Evolutionary conservation across 352 stramenopile genomes (phyloP), one percentile per base, ranked within the genome.

Genomic region (Phytophthora uliginosa): DNA sequence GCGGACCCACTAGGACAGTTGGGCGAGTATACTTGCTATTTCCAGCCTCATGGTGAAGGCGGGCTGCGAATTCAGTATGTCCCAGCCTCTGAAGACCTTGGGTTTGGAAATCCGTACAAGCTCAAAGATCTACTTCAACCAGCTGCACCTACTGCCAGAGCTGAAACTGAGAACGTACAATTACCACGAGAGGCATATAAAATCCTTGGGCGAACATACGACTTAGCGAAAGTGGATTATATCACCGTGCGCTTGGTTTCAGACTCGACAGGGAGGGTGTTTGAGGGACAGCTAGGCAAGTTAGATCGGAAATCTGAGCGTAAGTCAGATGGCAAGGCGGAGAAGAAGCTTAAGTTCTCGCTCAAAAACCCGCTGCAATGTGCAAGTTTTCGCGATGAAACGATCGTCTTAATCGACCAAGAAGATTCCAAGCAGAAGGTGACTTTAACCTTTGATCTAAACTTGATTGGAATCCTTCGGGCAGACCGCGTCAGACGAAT

Each of bases 121-220:
- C 66, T 93, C 1, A 68, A 63, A 4, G 80, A 90, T 10, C 56
- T 90, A n/a, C 51, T 91, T 12, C 55, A 50, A 45, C 28, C 50
- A 42, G 36, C 61, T 50, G 62, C 59, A 22, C 36, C 55, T 26
- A 31, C 48, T 60, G 15, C 33, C 7, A 15, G 57, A 38, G 45
- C 12, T 33, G 56, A 33, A 17, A 13, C 4, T 10, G 45, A 50
- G 28, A 66, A 42, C 45, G 57, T 20, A 7, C 5, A 61, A 9
- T 48, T 50, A 12, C 26, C 22, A 28, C 24, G n/a, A 13, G 53
- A 36, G 1, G 55, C 38, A 4, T 71, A 68, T 7, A 82, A 80
- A 59, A 55, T 92, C 13, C 71, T 92, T 20, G 86, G 86, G 0
- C 69, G 74, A 1, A 90, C 80, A 18, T 94, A 88, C 61, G 79